Conservation (phyloP, 164 flowering plant species). For the Annona cherimola region DNA sequence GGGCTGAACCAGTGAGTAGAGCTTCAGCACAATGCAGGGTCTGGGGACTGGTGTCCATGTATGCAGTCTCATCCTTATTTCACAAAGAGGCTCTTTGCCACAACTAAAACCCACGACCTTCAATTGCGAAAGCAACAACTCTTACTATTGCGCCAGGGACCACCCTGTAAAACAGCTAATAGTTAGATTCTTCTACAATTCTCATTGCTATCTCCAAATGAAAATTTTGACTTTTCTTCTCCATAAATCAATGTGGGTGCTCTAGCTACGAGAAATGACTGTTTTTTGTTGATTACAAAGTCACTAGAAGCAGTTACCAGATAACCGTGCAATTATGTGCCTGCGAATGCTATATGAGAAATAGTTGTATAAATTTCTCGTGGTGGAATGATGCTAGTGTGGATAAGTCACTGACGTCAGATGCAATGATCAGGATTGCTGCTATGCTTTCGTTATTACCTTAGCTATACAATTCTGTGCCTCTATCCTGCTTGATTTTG, state of each 20-base stretch:
- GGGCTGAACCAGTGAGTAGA: too few species aligned
- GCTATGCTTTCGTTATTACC: not conserved
- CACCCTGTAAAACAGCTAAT: too few species aligned
- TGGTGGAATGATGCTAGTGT: not conserved
- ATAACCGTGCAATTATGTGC: not conserved
- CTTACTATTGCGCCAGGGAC: too few species aligned
- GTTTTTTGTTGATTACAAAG: not conserved
- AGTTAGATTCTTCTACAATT: too few species aligned
- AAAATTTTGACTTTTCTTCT: not conserved
- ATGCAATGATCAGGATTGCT: not conserved
- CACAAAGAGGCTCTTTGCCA: too few species aligned
- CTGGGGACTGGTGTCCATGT: too few species aligned
- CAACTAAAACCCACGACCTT: too few species aligned
- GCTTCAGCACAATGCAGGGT: too few species aligned
- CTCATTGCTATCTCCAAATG: not conserved
- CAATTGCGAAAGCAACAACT: too few species aligned
- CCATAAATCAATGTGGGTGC: not conserved
- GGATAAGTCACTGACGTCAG: not conserved
- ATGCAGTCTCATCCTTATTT: too few species aligned
- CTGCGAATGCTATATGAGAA: not conserved
- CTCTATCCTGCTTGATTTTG: too few species aligned
- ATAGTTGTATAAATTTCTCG: not conserved
- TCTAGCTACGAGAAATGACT: not conserved
- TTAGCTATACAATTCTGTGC: not conserved
- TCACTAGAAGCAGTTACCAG: not conserved